Evolutionary conservation across 768 basidiomycete species (phyloP).

Genomic region (Termitomyces sp.): DNA sequence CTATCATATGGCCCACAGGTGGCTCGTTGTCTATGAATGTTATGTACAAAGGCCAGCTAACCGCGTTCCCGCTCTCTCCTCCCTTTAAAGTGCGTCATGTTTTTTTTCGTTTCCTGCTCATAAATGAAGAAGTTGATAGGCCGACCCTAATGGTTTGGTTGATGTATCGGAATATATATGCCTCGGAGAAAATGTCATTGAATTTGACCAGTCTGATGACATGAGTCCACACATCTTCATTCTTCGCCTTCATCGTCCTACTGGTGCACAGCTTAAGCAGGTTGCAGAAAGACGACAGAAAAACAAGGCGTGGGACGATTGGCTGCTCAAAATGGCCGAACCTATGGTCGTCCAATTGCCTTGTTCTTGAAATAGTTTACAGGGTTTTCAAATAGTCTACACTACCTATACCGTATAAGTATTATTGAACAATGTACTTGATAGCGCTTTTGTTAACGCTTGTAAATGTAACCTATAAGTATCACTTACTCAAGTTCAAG

Average conservation of each 20-base stretch:
- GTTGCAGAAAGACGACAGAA: constrained; percentile 26
- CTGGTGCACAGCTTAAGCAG: constrained; percentile 36
- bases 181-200: constrained; percentile 38
- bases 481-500: too few relatives aligned
- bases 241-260: constrained; percentile 49
- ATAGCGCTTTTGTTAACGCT: neutral
- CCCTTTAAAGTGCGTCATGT: constrained; percentile 32
- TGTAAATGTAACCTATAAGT: neutral
- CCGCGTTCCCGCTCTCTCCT: constrained; percentile 36
- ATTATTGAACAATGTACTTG: neutral
- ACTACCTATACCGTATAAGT: neutral
- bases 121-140: constrained; percentile 22
- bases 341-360: constrained; percentile 25
- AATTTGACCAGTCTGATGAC: constrained; percentile 39
- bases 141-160: constrained; percentile 44
- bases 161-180: constrained; percentile 47
- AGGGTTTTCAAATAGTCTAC: neutral
- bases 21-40: constrained; percentile 33
- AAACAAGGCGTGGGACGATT: constrained; percentile 38
- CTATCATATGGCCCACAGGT: constrained; percentile 42
- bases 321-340: constrained; percentile 29
- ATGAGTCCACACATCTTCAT: constrained; percentile 43
- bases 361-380: neutral
- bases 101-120: neutral
- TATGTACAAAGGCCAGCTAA: constrained; percentile 22